These are phyloP conservation scores for Coniochaeta pulveracea DNA, from an alignment of 2,329 filamentous ascomycete species.

Conservation along the genomic window DNA sequence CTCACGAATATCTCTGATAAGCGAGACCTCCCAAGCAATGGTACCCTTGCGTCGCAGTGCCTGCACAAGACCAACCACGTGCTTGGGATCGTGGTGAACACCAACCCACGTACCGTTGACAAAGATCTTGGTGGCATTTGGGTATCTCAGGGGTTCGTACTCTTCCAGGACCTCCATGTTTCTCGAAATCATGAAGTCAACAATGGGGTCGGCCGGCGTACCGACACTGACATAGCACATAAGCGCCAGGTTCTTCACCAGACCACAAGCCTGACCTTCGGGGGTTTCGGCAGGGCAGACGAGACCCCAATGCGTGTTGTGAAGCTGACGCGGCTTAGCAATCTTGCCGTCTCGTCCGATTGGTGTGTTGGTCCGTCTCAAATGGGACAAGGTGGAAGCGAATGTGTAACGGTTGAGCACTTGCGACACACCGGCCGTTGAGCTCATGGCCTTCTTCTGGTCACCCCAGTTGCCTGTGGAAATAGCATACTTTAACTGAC, in stretches of 20 bases:
- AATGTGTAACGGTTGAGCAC: constrained; percentile 98
- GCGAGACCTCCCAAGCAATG: constrained; percentile 83
- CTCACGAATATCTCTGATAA: constrained; percentile 93
- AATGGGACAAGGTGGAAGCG: constrained; percentile 89
- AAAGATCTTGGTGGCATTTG: constrained; percentile 94
- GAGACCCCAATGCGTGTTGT: constrained; percentile 97
- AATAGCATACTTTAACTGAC: constrained; percentile 90
- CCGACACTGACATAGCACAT: constrained; percentile 99
- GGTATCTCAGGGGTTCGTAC: constrained; percentile 75
- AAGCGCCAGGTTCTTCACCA: constrained; percentile 94
- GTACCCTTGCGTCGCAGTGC: constrained; percentile 69
- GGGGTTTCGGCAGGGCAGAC: constrained; percentile 96
- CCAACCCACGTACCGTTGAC: constrained; percentile 98
- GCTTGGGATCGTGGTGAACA: constrained; percentile 78
- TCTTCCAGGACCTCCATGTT: constrained; percentile 97
- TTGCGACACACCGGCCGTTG: constrained; percentile 94
- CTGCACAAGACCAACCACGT: constrained; percentile 70
- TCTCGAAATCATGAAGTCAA: constrained; percentile 89
- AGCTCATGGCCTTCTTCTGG: constrained; percentile 93
- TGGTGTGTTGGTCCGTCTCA: constrained; percentile 93
- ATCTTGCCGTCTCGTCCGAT: constrained; percentile 97
- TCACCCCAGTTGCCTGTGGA: constrained; percentile 99
- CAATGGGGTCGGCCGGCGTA: constrained; percentile 78
- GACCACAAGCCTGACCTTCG: constrained; percentile 93
- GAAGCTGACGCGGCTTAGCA: constrained; percentile 91